phyloP scores from a whole-genome alignment of 1,284 basidiomycete species.

The Cryptococcus sp. region DNA sequence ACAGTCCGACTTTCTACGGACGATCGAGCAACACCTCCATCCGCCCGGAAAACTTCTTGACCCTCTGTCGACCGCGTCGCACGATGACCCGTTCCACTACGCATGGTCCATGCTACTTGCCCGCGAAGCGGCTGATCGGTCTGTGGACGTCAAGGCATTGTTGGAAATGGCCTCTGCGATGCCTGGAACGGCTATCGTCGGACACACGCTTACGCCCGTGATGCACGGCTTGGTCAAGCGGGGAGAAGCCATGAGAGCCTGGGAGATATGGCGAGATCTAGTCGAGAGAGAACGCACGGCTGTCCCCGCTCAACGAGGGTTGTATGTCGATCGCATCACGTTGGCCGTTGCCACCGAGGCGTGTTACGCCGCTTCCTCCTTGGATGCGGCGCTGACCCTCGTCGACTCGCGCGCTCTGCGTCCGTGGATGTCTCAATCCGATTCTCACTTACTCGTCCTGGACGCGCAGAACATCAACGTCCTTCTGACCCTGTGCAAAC shows the following conservation, averaged over 20 bases:
- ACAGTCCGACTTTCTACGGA: background rate
- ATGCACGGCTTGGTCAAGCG: constrained; percentile 32
- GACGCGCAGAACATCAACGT: constrained; percentile 39
- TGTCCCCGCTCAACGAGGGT: constrained; percentile 4
- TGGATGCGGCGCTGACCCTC: constrained; percentile 28
- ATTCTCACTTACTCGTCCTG: constrained; percentile 20
- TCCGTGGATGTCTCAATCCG: constrained; percentile 9
- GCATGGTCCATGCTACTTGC: constrained; percentile 31
- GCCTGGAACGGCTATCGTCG: constrained; percentile 13
- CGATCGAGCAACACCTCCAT: constrained; percentile 2
- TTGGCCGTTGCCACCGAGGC: constrained; percentile 35
- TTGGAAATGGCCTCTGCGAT: constrained; percentile 20
- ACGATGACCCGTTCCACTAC: constrained; percentile 8
- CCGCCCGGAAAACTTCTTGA: background rate
- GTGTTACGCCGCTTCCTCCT: constrained; percentile 12
- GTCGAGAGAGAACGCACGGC: constrained; percentile 13
- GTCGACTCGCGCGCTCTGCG: constrained; percentile 36
- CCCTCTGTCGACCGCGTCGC: background rate
- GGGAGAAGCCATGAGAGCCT: constrained; percentile 20
- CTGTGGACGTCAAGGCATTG: constrained; percentile 15
- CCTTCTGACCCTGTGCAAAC: constrained; percentile 32
- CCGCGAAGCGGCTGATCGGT: constrained; percentile 12
- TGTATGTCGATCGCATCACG: constrained; percentile 30
- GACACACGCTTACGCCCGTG: constrained; percentile 31
- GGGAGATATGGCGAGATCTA: constrained; percentile 29